These are phyloP conservation scores for Suhomyces atakaporum DNA, from an alignment of 1,139 yeast species.

Conservation along the genomic window DNA sequence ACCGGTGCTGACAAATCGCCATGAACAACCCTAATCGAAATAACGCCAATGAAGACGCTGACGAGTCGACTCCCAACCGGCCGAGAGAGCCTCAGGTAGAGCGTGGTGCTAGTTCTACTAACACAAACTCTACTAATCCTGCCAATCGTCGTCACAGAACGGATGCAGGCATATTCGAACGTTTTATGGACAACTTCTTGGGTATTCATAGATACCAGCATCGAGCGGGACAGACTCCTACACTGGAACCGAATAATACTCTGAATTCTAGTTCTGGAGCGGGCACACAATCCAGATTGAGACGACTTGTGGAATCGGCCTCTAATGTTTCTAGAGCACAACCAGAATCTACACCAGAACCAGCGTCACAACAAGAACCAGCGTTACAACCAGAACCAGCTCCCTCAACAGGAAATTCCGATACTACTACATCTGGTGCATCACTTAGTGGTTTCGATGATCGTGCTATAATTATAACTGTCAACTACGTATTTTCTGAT, in stretches of 20 bases:
- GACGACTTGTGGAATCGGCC: slow-evolving; percentile 6
- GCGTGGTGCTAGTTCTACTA: not conserved
- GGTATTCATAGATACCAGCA: slow-evolving; percentile 12
- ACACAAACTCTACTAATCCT: not conserved
- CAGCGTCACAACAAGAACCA: not conserved
- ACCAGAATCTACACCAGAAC: not conserved
- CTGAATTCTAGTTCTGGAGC: not conserved
- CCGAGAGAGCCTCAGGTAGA: slow-evolving; percentile 1
- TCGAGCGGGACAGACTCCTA: slow-evolving; percentile 1
- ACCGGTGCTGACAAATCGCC: not conserved
- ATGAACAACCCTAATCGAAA: slow-evolving; percentile 3
- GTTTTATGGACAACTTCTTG: slow-evolving; percentile 20
- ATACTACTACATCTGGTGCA: not conserved
- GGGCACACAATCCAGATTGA: slow-evolving; percentile 1
- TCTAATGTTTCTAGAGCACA: not conserved
- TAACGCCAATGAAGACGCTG: not conserved
- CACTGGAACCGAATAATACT: no score
- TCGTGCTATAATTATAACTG: slow-evolving; percentile 44
- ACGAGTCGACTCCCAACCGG: slow-evolving; percentile 1
- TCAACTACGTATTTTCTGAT: slow-evolving; percentile 48
- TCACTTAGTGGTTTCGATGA: slow-evolving; percentile 10
- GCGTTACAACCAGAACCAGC: slow-evolving; percentile 1
- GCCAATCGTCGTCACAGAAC: slow-evolving; percentile 10
- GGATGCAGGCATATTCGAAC: slow-evolving; percentile 18
- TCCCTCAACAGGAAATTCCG: not conserved